Evolutionary conservation across 495 filamentous ascomycete species (phyloP).

Genomic region (Bacidia rubella): DNA sequence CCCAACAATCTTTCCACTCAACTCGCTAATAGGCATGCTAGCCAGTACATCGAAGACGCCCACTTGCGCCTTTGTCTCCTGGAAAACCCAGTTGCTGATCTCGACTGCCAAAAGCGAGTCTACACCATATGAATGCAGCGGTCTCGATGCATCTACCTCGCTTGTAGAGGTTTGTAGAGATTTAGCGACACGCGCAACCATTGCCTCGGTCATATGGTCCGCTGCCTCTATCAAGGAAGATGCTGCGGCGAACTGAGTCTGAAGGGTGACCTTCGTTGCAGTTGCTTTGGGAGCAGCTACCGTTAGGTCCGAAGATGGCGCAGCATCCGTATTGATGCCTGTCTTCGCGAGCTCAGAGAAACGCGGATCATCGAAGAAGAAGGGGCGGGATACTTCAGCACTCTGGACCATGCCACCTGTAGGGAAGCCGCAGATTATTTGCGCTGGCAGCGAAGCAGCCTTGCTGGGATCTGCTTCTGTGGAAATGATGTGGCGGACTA

Average conservation of each 20-base stretch:
- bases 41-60: conserved; percentile 24
- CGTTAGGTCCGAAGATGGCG: not conserved
- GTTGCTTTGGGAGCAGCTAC: not conserved
- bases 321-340: not conserved
- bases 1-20: conserved; percentile 1
- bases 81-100: conserved; percentile 27
- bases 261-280: not conserved
- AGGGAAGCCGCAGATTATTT: conserved; percentile 14
- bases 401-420: conserved; percentile 7
- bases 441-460: not conserved
- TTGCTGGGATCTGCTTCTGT: conserved; percentile 2
- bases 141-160: conserved; percentile 16
- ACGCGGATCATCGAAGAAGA: conserved; percentile 15
- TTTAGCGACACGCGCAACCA: conserved; percentile 12
- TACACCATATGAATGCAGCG: conserved; percentile 23
- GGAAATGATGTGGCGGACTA: conserved; percentile 12
- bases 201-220: conserved; percentile 6
- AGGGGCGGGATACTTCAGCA: conserved; percentile 8
- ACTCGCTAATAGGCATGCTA: not conserved
- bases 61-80: conserved; percentile 21
- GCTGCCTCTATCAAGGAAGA: not conserved
- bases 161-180: conserved; percentile 7
- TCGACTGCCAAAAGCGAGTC: conserved; percentile 30
- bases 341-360: conserved; percentile 11
- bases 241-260: conserved; percentile 1